Evolutionary conservation across 768 basidiomycete genomes (phyloP), one percentile per base, ranked within the genome.

Genomic region (Trametes villosa): DNA sequence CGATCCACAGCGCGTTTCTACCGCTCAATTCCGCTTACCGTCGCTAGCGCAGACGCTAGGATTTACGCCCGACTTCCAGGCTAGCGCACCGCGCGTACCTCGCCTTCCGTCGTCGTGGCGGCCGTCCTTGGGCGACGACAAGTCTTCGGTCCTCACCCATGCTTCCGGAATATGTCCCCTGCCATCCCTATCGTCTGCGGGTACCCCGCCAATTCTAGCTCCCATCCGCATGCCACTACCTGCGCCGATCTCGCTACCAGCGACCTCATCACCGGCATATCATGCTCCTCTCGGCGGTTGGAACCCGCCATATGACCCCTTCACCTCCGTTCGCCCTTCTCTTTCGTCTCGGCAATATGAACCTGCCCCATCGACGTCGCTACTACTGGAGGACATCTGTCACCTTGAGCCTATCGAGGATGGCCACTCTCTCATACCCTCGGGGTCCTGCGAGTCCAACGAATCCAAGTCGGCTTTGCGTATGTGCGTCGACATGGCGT

Each of bases 51-150:
- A 29, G n/a, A 33, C 41, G 1, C 4, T 51, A 0, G 47, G 41
- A 4, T 59, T 49, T 29, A 26, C 34, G 15, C 30, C 60, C 24
- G 65, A 67, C 9, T 62, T 62, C 11, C 62, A 67, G 31, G 33
- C 60, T 8, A 59, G 54, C n/a, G 31, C 33, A 20, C 26, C 60
- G 3, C 56, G 20, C 5, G 3, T 30, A 6, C 42, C 9, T 45
- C 11, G 17, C n/a, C 5, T n/a, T 9, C 9, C 22, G 42, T 17
- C 33, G 4, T 7, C 24, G 11, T 18, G 15, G 11, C 18, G 29
- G 5, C 24, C 18, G 2, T 17, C 29, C 3, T n/a, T 3, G 8
- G 45, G 9, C 22, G 22, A 8, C 18, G 4, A 20, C 20, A 44
- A 45, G 5, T 24, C 4, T 2, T 22, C 30, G 11, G 20, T 36